Percentiles rank a stretch among this genome's conserved stretches.
phyloP scores from a whole-genome alignment of 2,329 filamentous ascomycete genomes.

The Venturia carpophila region DNA sequence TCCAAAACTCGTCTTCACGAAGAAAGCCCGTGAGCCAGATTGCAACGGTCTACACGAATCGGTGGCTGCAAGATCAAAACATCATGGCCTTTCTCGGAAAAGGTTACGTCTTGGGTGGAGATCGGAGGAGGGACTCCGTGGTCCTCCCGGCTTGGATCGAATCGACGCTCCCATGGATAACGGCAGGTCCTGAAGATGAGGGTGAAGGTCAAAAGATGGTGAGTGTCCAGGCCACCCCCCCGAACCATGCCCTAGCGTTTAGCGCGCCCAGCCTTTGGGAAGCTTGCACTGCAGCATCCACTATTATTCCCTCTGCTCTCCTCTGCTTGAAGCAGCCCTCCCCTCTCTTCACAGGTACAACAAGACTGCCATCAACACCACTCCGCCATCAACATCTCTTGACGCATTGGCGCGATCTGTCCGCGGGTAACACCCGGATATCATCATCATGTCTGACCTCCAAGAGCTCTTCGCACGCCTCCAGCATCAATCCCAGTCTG shows the following conservation, averaged over 20 bases:
- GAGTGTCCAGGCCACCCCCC: not conserved
- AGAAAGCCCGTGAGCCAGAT: too few relatives aligned
- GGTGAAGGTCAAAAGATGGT: not conserved
- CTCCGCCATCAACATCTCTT: not conserved
- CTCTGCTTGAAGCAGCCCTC: not conserved
- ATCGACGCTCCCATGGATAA: not conserved
- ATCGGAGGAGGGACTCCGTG: too few relatives aligned
- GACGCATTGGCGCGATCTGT: not conserved
- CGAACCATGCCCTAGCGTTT: not conserved
- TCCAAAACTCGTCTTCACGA: too few relatives aligned
- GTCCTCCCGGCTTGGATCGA: too few relatives aligned
- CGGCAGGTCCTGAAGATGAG: not conserved
- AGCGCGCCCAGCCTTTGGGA: not conserved
- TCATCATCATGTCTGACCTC: conserved; percentile 2
- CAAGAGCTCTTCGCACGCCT: conserved; percentile 18
- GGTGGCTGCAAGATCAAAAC: too few relatives aligned
- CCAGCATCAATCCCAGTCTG: conserved; percentile 5
- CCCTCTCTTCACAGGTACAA: not conserved
- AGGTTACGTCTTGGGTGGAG: too few relatives aligned
- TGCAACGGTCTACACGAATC: too few relatives aligned
- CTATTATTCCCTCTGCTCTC: too few relatives aligned
- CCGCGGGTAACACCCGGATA: conserved; percentile 9
- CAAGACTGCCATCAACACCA: conserved; percentile 6
- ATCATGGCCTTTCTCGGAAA: too few relatives aligned
- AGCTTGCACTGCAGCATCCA: not conserved